A percentile compares a stretch with the other conserved stretches of the same genome.
Evolutionary conservation across 163 green algal genomes (phyloP).

Genomic region (Coccomyxa subellipsoidea): DNA sequence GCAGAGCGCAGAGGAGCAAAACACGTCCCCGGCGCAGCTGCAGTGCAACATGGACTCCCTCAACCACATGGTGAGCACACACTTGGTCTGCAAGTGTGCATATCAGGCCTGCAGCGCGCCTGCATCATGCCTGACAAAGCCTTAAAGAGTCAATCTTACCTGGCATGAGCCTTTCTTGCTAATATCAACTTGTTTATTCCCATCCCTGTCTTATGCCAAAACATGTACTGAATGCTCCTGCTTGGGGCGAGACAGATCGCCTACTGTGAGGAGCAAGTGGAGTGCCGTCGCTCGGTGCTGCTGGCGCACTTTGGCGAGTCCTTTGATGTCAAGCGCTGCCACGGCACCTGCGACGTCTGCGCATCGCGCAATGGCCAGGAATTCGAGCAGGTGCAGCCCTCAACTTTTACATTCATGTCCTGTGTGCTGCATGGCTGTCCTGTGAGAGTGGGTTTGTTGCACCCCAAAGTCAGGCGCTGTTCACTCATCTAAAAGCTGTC

Average conservation of each 20-base stretch:
- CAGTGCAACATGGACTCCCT: conserved; percentile 75
- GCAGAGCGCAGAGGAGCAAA: conserved; percentile 63
- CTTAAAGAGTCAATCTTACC: too few species aligned
- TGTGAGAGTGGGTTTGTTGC: too few species aligned
- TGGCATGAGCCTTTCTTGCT: too few species aligned
- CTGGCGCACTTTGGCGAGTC: conserved; percentile 86
- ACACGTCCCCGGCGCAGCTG: conserved; percentile 54
- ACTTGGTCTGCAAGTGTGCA: too few species aligned
- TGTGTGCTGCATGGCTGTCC: not conserved
- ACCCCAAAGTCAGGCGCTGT: too few species aligned
- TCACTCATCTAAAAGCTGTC: too few species aligned
- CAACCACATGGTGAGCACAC: conserved; percentile 70
- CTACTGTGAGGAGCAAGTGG: conserved; percentile 76
- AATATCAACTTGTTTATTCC: too few species aligned
- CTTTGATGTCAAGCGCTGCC: conserved; percentile 50
- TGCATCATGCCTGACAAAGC: too few species aligned
- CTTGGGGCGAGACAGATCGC: conserved; percentile 58
- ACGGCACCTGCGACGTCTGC: conserved; percentile 74
- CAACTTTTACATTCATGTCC: not conserved
- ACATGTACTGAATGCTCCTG: too few species aligned
- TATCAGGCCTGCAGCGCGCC: too few species aligned
- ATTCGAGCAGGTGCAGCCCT: conserved; percentile 11
- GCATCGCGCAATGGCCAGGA: conserved; percentile 10
- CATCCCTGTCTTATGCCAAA: too few species aligned
- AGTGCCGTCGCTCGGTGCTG: conserved; percentile 80